A percentile compares a stretch with the other conserved stretches of the same genome.
Evolutionary conservation across 768 basidiomycete genomes (phyloP).

Genomic region (Candolleomyces aberdarensis): DNA sequence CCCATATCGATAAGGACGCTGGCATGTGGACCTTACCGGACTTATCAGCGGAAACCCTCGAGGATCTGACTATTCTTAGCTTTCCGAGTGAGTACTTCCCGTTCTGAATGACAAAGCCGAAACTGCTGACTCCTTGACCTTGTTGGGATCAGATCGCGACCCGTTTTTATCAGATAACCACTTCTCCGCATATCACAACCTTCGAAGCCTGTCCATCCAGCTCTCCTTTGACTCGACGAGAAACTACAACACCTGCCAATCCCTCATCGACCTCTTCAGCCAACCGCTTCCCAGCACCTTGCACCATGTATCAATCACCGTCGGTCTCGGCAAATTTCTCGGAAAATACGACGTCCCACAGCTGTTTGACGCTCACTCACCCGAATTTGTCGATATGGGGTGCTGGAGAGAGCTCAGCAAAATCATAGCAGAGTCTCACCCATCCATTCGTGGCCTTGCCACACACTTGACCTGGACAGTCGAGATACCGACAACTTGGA

Average conservation of each 20-base stretch:
- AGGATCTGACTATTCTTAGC: neutral
- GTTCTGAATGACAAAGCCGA: neutral
- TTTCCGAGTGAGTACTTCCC: neutral
- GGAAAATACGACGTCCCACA: too few species aligned
- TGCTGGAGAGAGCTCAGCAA: too few species aligned
- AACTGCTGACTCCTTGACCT: neutral
- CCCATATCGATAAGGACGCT: neutral
- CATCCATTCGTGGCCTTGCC: too few species aligned
- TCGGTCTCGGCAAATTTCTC: neutral
- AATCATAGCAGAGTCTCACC: too few species aligned
- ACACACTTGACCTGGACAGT: too few species aligned
- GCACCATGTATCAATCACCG: neutral
- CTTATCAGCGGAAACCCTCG: neutral
- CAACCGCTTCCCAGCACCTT: neutral
- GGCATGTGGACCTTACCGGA: neutral
- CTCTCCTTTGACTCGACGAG: neutral
- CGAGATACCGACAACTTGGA: too few species aligned
- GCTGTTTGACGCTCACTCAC: too few species aligned
- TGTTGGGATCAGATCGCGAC: neutral
- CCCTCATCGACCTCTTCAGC: neutral
- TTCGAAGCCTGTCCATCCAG: neutral
- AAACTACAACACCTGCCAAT: neutral
- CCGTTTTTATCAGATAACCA: neutral
- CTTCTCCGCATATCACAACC: neutral
- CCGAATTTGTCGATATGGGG: too few species aligned